Base-by-base conservation (phyloP, 192 early-diverging fungal species). In the Coemansia biformis region DNA sequence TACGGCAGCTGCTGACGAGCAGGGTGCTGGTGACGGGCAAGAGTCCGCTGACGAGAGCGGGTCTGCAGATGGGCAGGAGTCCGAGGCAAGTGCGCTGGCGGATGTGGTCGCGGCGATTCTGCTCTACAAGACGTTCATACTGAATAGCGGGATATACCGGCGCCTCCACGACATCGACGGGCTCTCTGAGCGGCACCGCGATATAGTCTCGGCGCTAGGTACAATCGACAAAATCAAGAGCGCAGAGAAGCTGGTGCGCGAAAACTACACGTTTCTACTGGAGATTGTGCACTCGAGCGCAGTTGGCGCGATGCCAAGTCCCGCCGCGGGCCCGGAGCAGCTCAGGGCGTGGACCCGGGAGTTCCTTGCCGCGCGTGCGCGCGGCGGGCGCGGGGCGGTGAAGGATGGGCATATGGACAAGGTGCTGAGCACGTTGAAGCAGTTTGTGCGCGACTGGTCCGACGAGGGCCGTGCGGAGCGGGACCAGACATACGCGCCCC, bases 381-480 rank as follows among this genome's bases (percentile, higher is more conserved):
- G 14, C 23, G 32, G 55, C 14, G 66, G 63, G 21, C 66, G 50
- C 23, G 54, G 58, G 8, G 63, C 59, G 7, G 81, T 81, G 11
- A 69, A 54, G n/a, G 83, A 87, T 30, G 60, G 62, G 29, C 87
- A 94, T 41, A 89, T 93, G 83, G 90, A 92, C 48, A 95, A 92
- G 66, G 73, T 96, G 10, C 77, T 86, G 19, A 86, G 83, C 43
- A 96, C 91, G 0, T 64, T 98, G 42, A 84, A 87, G 50, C 96
- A 97, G 59, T 89, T 97, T 80, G 91, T 92, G 24, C 77, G 96
- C 17, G 96, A 99, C 59, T 99, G 96, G 96, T 80, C 86, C 13
- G 76, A 31, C 22, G 90, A 93, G 78, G 93, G 95, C 1, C n/a
- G n/a, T n/a, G n/a, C n/a, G n/a, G n/a, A n/a, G n/a, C n/a, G n/a